These are phyloP conservation scores for Bipolaris cookei DNA, from an alignment of 2,329 filamentous ascomycete species.

Conservation along the genomic window DNA sequence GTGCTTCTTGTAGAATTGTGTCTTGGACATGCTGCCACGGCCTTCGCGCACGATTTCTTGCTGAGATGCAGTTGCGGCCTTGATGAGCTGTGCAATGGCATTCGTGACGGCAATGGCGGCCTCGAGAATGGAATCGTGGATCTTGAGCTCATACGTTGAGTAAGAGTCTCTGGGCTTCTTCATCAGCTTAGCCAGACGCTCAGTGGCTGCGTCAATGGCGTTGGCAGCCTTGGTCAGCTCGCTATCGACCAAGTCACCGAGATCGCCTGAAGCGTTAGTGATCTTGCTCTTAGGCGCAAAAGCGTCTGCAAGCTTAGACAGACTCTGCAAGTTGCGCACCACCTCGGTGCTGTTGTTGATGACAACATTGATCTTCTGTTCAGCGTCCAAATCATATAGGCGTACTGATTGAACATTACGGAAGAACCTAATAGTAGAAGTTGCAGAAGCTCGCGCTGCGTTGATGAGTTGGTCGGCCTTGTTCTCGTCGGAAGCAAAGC, in stretches of 20 bases:
- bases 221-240: constrained; percentile 94
- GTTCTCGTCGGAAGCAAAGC: constrained; percentile 94
- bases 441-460: constrained; percentile 81
- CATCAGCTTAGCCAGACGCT: constrained; percentile 86
- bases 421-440: constrained; percentile 92
- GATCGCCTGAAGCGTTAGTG: constrained; percentile 76
- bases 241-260: constrained; percentile 89
- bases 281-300: constrained; percentile 92
- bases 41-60: constrained; percentile 96
- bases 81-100: constrained; percentile 92
- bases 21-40: constrained; percentile 82
- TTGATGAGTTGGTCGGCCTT: constrained; percentile 86
- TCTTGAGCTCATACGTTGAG: constrained; percentile 93
- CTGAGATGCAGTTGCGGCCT: constrained; percentile 89
- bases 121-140: constrained; percentile 93
- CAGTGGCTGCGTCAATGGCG: constrained; percentile 90
- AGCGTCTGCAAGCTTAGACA: constrained; percentile 90
- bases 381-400: constrained; percentile 84
- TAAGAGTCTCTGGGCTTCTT: constrained; percentile 97
- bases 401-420: constrained; percentile 91
- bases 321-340: constrained; percentile 87
- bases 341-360: constrained; percentile 98
- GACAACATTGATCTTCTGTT: constrained; percentile 95
- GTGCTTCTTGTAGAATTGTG: constrained; percentile 99
- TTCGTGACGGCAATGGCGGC: constrained; percentile 92